Evolutionary conservation across 257 asterid genomes (phyloP).

Genomic region (Perilla frutescens): DNA sequence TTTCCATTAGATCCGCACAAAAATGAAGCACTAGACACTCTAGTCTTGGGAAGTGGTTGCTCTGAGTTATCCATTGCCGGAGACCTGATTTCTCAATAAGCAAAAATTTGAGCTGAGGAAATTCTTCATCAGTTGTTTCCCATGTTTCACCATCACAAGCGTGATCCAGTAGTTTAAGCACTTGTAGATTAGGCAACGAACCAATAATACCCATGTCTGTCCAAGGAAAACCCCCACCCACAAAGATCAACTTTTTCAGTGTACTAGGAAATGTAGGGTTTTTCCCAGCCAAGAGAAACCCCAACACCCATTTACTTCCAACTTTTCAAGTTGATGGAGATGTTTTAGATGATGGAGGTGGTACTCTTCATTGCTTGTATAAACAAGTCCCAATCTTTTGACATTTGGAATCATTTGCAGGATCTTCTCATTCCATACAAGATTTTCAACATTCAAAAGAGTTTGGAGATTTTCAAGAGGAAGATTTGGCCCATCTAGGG

Average conservation of each 20-base stretch:
- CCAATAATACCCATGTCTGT: not conserved
- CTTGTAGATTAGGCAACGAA: conserved; percentile 22
- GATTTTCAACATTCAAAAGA: not conserved
- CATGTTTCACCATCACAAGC: not conserved
- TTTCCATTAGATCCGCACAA: no score
- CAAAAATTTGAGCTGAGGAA: not conserved
- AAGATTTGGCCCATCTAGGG: not conserved
- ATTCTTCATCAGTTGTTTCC: not conserved
- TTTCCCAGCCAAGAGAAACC: not conserved
- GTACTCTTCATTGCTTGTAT: not conserved
- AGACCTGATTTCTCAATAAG: not conserved
- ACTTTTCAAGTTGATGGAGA: conserved; percentile 14
- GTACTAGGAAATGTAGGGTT: not conserved
- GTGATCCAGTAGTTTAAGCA: not conserved
- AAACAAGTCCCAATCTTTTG: conserved; percentile 2
- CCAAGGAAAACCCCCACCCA: not conserved
- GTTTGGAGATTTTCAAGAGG: not conserved
- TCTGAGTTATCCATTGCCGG: no score
- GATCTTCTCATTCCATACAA: not conserved
- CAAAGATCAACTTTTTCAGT: not conserved
- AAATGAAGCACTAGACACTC: no score
- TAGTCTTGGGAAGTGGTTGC: no score
- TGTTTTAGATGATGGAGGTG: not conserved
- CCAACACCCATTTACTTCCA: not conserved
- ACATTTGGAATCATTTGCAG: conserved; percentile 15